phyloP scores from a whole-genome alignment of 495 filamentous ascomycete species.

The Xylaria longipes region DNA sequence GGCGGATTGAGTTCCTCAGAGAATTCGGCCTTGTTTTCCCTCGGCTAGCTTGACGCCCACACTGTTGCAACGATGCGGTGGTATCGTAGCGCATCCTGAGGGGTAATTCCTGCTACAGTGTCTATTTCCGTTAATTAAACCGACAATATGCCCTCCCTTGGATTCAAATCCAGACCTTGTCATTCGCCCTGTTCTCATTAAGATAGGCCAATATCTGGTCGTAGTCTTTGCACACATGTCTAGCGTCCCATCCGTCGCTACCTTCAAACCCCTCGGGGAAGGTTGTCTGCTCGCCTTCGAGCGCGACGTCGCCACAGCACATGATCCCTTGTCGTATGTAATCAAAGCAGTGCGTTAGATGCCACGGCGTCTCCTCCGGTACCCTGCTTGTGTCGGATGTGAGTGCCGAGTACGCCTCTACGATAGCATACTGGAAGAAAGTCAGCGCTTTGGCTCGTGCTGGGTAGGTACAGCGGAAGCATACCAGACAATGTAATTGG shows the following conservation, averaged over 20 bases:
- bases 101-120: too few species aligned
- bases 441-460: background rate
- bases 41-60: background rate
- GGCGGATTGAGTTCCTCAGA: too few species aligned
- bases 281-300: slow-evolving; percentile 53
- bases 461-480: background rate
- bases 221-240: slow-evolving; percentile 55
- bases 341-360: slow-evolving; percentile 55
- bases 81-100: background rate
- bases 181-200: background rate
- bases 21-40: background rate
- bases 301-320: slow-evolving; percentile 51
- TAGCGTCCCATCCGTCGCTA: slow-evolving; percentile 56
- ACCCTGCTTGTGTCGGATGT: slow-evolving; percentile 38
- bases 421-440: slow-evolving; percentile 42
- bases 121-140: background rate
- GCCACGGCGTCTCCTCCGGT: slow-evolving; percentile 50
- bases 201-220: slow-evolving; percentile 32
- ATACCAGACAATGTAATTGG: slow-evolving; percentile 55
- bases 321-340: slow-evolving; percentile 57
- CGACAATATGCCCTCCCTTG: background rate
- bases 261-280: slow-evolving; percentile 49
- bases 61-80: background rate
- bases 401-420: slow-evolving; percentile 44
- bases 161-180: background rate